Evolutionary conservation across 1,284 basidiomycete species (phyloP), one percentile per base, ranked within the genome.

Genomic region (Pterulicium gracile): DNA sequence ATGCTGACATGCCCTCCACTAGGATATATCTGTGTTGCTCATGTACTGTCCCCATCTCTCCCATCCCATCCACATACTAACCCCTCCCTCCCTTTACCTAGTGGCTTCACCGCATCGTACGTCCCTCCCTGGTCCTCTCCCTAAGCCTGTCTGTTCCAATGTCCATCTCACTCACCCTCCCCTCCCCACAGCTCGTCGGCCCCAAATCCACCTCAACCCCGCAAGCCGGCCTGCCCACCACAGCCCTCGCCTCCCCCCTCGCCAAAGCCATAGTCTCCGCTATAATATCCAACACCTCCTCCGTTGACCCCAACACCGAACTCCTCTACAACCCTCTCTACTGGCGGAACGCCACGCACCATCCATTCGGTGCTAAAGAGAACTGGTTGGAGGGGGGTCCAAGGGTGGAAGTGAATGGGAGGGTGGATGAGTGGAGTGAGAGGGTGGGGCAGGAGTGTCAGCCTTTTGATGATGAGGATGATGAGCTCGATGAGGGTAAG

Each of bases 371-470:
- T 0, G 61, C 60, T 1, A 52, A 58, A 20, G 62, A 58, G 17
- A 61, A 75, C 48, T 78, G 75, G 75, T 61, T 79, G 27, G 56
- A 64, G 27, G 67, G 69, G 0, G 36, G 36, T 17, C 58, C 61
- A 4, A 59, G 60, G 24, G 56, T 62, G 17, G 56, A 61, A 17
- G 65, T 77, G 50, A 78, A 78, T 56, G 69, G 69, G 2, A 61
- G 59, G 27, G 49, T 59, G 23, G 75, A 78, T 57, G 58, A 65
- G 17, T 77, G 77, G 56, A 72, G 69, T 52, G 67, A 69, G 48
- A 76, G 75, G 43, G 56, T 79, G 27, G 75, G 75, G 20, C 67
- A 77, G 51, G 75, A 77, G 56, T 81, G 77, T 55, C 70, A 75
- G 56, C 73, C 74, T 4, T 39, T 39, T 39, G 36, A 39, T 39